Evolutionary conservation across 2,329 filamentous ascomycete genomes (phyloP), one percentile per base, ranked within the genome.

Genomic region (Neoascochyta sp.): DNA sequence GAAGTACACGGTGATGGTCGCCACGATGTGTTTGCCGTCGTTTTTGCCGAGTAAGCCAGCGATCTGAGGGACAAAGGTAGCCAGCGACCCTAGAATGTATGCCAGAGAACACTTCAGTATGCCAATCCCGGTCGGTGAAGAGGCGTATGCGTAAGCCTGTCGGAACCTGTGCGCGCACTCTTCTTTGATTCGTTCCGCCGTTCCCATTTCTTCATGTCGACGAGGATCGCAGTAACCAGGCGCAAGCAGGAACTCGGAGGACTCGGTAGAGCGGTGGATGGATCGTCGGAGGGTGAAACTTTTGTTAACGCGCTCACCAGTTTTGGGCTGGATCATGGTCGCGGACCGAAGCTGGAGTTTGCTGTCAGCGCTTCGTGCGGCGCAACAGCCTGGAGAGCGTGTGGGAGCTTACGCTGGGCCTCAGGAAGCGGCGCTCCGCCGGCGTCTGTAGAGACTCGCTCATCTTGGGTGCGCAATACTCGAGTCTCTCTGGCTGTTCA

Each of bases 1-100:
- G 53, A 95, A 96, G 56, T 95, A 96, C 8, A 95, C 89, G 1
- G 87, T 93, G 35, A 95, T 79, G 2, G 90, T 95, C 17, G 88
- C 88, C 29, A 95, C 87, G 54, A 95, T 81, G 63, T 95, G 90
- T 57, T 95, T 95, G 28, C 87, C 87, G 64, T 95, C 89, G 54
- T 88, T 83, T 42, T 81, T 74, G 8, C 90, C 90, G 10, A 95
- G 70, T 34, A 88, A 76, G 6, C 72, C 67, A 10, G 87, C 81
- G 33, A 95, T 71, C 3, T 75, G 74, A 3, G 81, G 76, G 41
- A 86, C 80, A 50, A 95, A 92, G 0, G 89, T 95, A 19, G 82
- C 87, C 62, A 94, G 69, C 47, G 86, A 93, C 11, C 86, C 90
- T 18, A 95, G 64, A 4, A 93, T 68, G 64, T 95, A 95, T 24